Conservation (phyloP, 306 rosid species). For the Fragaria ananassa region DNA sequence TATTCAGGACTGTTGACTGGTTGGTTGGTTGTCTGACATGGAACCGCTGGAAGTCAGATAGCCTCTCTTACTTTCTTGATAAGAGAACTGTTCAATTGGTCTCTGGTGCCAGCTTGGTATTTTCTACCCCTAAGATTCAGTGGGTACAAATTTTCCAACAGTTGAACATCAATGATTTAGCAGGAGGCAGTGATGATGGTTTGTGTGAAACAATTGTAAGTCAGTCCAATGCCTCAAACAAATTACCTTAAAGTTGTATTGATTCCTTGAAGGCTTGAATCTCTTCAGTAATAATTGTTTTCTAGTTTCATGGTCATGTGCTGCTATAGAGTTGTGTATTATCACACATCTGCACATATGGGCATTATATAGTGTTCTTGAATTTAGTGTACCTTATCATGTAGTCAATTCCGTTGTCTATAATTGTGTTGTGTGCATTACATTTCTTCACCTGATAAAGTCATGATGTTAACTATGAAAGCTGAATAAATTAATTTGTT, state of each 20-base stretch:
- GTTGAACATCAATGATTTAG: constrained; percentile 23
- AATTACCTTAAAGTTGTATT: neutral
- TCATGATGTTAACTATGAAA: neutral
- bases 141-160: constrained; percentile 30
- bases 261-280: neutral
- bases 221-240: neutral
- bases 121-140: constrained; percentile 37
- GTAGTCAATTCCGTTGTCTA: neutral
- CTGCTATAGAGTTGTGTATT: neutral
- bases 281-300: neutral
- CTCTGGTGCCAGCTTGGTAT: constrained; percentile 46
- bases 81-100: constrained; percentile 35
- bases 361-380: neutral
- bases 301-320: neutral
- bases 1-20: constrained; percentile 32
- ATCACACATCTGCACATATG: neutral
- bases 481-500: neutral
- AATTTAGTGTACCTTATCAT: neutral
- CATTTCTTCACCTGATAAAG: neutral
- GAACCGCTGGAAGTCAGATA: constrained; percentile 34
- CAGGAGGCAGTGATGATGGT: constrained; percentile 13
- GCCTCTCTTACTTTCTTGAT: constrained; percentile 34
- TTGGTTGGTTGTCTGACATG: constrained; percentile 31
- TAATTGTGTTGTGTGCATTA: neutral
- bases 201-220: constrained; percentile 33